phyloP scores from a whole-genome alignment of 192 early-diverging fungal species.

The Coemansia sp. region DNA sequence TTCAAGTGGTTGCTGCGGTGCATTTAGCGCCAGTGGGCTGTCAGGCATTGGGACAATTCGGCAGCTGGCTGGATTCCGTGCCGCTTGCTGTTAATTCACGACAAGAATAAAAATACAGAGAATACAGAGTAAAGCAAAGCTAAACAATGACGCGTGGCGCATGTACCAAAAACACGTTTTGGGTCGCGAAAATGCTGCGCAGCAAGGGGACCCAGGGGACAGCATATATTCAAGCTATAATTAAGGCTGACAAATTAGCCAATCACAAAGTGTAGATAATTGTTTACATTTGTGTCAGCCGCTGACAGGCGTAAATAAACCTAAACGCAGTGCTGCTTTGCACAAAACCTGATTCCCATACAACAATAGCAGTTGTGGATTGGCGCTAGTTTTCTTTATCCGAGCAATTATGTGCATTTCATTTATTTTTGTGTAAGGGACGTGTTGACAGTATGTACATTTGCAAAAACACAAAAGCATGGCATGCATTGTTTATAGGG shows the following conservation, averaged over 20 bases:
- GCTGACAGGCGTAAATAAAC: neutral
- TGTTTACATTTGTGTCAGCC: neutral
- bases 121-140: neutral
- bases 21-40: slow-evolving; percentile 1
- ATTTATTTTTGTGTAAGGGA: slow-evolving; percentile 6
- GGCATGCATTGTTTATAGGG: slow-evolving; percentile 8
- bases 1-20: neutral
- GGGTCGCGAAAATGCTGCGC: slow-evolving; percentile 12
- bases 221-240: neutral
- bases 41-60: neutral
- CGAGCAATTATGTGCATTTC: slow-evolving; percentile 2
- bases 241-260: neutral
- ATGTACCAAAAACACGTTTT: neutral
- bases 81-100: neutral
- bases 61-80: neutral
- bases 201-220: neutral
- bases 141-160: slow-evolving; percentile 8
- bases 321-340: neutral
- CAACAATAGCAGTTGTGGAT: neutral
- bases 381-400: neutral
- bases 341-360: neutral
- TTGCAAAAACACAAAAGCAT: slow-evolving; percentile 4
- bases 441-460: slow-evolving; percentile 6
- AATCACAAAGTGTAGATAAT: neutral
- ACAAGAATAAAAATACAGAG: neutral